Base-by-base conservation (phyloP, 2,329 filamentous ascomycete species). In the Beauveria sp. region DNA sequence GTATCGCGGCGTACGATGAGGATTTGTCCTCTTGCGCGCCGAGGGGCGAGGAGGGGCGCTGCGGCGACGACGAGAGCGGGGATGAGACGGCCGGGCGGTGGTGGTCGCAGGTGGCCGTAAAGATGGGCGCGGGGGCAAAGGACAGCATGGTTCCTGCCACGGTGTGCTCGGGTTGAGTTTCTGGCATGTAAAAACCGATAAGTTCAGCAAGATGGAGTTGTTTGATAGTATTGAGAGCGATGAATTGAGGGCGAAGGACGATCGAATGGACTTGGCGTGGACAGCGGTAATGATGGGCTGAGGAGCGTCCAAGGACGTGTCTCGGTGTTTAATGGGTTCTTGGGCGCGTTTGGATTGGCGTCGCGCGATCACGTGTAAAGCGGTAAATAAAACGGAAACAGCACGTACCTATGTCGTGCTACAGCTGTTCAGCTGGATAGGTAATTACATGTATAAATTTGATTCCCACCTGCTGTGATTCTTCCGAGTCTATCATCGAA, bases 11-110 rank as follows among this genome's bases (percentile, higher is more conserved):
- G 14, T 37, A 37, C 12, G 74, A 68, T n/a, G 71, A 67, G n/a
- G 70, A 61, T 65, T 80, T 80, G 18, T 70, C 69, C 60, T 80
- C 69, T 63, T 76, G 72, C 20, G 76, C 73, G 1, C 77, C 79
- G 9, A 80, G 72, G 12, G 75, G 73, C 12, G 81, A 79, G 5
- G 79, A 76, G n/a, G 79, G 76, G 66, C 82, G 81, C 57, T 84
- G 71, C 14, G 83, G 83, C 3, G 83, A 84, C 2, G 83, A 86
- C 3, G 84, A 84, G 4, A 85, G 79, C 6, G 82, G 83, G 53
- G 84, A 86, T 1, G 84, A 73, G 34, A 79, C 72, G 41, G 71
- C 63, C 2, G 83, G 83, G 18, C 76, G 76, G 70, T 79, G 70
- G 43, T 58, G 55, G 54, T 77, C 72, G 70, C 78, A 79, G 37